Conservation (phyloP, 148 eudicot genomes). For the Hydrangea macrophylla region DNA sequence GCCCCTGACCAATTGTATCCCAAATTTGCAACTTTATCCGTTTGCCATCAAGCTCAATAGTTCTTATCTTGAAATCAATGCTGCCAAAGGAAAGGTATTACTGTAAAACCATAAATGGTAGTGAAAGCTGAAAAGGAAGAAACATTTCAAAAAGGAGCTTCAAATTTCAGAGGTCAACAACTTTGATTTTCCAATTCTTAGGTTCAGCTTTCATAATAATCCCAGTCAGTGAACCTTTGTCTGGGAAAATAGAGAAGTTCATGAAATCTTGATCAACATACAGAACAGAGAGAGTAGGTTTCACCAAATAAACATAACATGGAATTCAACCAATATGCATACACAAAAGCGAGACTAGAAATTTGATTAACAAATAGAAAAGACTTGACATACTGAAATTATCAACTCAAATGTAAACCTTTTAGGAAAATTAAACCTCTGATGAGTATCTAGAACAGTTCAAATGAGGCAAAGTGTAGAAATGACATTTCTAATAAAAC, state of each 20-base stretch:
- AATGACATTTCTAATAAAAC: not conserved
- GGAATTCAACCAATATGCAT: not conserved
- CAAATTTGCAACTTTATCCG: too few relatives aligned
- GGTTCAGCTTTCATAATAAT: too few relatives aligned
- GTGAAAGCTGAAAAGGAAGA: too few relatives aligned
- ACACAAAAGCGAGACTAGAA: not conserved
- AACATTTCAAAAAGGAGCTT: too few relatives aligned
- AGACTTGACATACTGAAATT: not conserved
- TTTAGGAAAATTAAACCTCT: not conserved
- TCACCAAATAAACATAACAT: not conserved
- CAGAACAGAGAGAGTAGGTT: not conserved
- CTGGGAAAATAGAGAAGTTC: too few relatives aligned
- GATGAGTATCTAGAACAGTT: conserved; percentile 1
- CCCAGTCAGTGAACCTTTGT: not conserved
- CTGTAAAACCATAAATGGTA: too few relatives aligned
- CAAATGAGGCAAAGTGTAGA: not conserved
- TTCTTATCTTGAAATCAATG: too few relatives aligned
- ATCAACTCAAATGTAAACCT: not conserved
- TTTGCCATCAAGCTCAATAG: too few relatives aligned
- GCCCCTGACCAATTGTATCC: too few relatives aligned
- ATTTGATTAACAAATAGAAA: not conserved
- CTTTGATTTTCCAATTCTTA: too few relatives aligned
- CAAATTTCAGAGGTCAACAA: too few relatives aligned
- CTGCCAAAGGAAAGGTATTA: too few relatives aligned
- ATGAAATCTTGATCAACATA: not conserved